Percentiles rank a stretch among this genome's conserved stretches.
phyloP scores from a whole-genome alignment of 768 basidiomycete genomes.

The Lactarius sanguifluus region DNA sequence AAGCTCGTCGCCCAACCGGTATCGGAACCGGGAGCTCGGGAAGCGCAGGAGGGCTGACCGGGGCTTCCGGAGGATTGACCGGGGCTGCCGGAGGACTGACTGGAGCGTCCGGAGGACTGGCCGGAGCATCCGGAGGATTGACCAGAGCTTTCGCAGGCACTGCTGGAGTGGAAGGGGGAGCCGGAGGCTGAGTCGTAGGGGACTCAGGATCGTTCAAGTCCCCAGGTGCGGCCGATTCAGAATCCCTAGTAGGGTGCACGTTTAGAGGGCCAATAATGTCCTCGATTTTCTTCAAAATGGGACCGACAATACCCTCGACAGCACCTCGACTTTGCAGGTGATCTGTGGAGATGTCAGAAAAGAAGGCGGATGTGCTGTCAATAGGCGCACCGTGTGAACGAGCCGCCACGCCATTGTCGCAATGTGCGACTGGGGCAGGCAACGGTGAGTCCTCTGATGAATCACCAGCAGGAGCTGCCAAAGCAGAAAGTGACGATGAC shows the following conservation, averaged over 20 bases:
- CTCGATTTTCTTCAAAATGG: too few species aligned
- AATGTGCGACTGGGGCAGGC: conserved; percentile 14
- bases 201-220: background rate
- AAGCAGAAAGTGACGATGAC: conserved; percentile 33
- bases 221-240: conserved; percentile 1
- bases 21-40: background rate
- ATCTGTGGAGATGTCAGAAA: conserved; percentile 14
- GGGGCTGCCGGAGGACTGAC: too few species aligned
- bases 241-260: background rate
- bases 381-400: conserved; percentile 8
- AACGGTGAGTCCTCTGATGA: background rate
- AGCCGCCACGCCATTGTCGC: conserved; percentile 2
- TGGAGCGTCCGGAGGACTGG: background rate
- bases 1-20: background rate
- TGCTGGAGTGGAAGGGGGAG: conserved; percentile 15
- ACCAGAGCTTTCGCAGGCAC: too few species aligned
- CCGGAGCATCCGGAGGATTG: background rate
- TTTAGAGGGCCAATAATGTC: too few species aligned
- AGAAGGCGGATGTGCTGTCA: too few species aligned
- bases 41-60: background rate
- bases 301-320: background rate
- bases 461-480: conserved; percentile 35
- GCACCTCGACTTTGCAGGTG: background rate
- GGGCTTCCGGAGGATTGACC: background rate
- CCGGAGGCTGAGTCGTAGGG: background rate